Percentiles rank a stretch among this genome's conserved stretches.
Evolutionary conservation across 2,329 filamentous ascomycete species (phyloP).

Genomic region (Tolypocladium nubicola): DNA sequence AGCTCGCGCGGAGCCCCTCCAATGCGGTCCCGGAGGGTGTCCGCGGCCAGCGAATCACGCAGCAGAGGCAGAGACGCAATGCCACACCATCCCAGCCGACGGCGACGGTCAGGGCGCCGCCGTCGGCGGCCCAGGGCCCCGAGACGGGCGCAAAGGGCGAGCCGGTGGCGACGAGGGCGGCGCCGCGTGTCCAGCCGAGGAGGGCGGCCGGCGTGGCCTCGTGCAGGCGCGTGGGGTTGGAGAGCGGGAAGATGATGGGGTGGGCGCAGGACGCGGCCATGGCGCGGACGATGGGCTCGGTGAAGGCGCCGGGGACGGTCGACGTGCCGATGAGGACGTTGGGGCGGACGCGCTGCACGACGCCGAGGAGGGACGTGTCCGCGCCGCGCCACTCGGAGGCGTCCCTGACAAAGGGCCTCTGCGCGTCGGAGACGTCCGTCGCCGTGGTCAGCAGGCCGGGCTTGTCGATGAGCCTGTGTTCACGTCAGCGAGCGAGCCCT

Average conservation of each 20-base stretch:
- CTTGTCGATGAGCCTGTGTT: constrained; percentile 71
- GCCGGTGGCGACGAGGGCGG: constrained; percentile 71
- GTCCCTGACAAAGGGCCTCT: constrained; percentile 55
- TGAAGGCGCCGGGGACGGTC: constrained; percentile 67
- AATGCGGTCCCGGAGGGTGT: neutral
- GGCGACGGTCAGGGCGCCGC: constrained; percentile 31
- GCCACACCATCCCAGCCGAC: constrained; percentile 23
- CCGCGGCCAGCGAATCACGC: neutral
- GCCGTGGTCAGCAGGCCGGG: constrained; percentile 61
- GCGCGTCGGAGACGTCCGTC: constrained; percentile 53
- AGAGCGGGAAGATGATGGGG: constrained; percentile 73
- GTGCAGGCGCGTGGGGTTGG: constrained; percentile 75
- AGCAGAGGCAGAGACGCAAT: neutral
- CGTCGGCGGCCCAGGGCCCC: constrained; percentile 40
- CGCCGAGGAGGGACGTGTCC: constrained; percentile 48
- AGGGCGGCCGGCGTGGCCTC: constrained; percentile 72
- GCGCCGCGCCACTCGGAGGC: constrained; percentile 52
- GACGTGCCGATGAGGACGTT: constrained; percentile 80
- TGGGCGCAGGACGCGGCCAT: constrained; percentile 65
- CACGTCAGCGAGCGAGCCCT: neutral
- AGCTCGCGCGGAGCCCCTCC: neutral
- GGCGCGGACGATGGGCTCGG: constrained; percentile 58
- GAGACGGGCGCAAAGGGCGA: constrained; percentile 70
- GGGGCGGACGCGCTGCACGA: constrained; percentile 62
- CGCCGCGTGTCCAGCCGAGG: constrained; percentile 66